Conservation (phyloP, 495 filamentous ascomycete species). For the Penicillium odoratum region DNA sequence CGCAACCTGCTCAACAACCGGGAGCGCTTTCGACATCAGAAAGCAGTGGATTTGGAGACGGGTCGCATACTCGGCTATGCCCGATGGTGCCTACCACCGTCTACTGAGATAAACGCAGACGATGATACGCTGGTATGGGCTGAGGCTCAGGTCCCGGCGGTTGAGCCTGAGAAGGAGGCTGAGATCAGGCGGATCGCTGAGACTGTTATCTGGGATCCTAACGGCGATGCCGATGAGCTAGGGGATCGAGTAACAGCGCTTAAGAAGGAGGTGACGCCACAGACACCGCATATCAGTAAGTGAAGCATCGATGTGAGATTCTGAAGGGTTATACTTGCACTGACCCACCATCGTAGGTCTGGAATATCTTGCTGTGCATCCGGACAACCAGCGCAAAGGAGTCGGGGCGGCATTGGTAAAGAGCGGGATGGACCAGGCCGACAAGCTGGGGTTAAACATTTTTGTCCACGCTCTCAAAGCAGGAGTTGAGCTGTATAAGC, state of each 20-base stretch:
- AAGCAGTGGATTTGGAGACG: not conserved
- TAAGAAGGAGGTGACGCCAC: not conserved
- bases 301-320: not conserved
- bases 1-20: not conserved
- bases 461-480: not conserved
- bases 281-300: slow-evolving; percentile 2
- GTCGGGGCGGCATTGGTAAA: not conserved
- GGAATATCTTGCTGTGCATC: slow-evolving; percentile 4
- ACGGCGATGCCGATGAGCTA: not conserved
- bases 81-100: not conserved
- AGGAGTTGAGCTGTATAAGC: not conserved
- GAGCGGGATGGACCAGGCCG: not conserved
- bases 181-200: not conserved
- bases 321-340: not conserved
- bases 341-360: not conserved
- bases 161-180: not conserved
- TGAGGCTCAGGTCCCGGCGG: not conserved
- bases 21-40: not conserved
- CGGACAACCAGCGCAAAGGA: not conserved
- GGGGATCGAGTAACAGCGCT: not conserved
- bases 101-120: not conserved
- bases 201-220: slow-evolving; percentile 1
- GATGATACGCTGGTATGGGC: not conserved
- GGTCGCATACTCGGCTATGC: slow-evolving; percentile 1
- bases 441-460: not conserved